These are phyloP conservation scores for Vanderwaltozyma yarrowii DNA, from an alignment of 805 yeast genomes.

Conservation along the genomic window DNA sequence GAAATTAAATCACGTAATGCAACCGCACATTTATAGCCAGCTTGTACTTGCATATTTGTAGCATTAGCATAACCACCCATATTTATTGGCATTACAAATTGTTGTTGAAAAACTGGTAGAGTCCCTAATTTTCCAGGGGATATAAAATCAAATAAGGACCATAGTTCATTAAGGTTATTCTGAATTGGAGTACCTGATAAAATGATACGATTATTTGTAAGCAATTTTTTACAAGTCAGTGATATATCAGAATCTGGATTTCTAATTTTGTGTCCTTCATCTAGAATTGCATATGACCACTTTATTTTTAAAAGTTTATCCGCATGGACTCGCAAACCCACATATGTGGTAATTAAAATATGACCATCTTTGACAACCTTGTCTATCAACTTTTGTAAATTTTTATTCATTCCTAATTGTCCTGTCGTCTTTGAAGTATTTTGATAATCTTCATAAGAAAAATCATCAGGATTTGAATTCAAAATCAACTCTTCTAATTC, in stretches of 20 bases:
- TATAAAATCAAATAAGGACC: slow-evolving; percentile 93
- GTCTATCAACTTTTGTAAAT: slow-evolving; percentile 30
- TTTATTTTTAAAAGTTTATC: slow-evolving; percentile 48
- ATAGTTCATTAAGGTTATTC: slow-evolving; percentile 79
- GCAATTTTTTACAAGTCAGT: slow-evolving; percentile 70
- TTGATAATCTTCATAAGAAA: slow-evolving; percentile 33
- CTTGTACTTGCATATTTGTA: slow-evolving; percentile 87
- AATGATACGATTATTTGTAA: slow-evolving; percentile 77
- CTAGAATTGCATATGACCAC: slow-evolving; percentile 89
- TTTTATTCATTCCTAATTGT: slow-evolving; percentile 22
- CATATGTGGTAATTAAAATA: slow-evolving; percentile 84
- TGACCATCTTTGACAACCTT: slow-evolving; percentile 62
- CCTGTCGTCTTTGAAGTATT: slow-evolving; percentile 21
- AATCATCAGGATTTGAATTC: slow-evolving; percentile 30
- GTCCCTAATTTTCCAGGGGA: slow-evolving; percentile 95
- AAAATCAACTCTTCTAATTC: slow-evolving; percentile 41
- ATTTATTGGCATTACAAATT: slow-evolving; percentile 86
- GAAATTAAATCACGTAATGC: slow-evolving; percentile 78
- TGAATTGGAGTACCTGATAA: slow-evolving; percentile 96
- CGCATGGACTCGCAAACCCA: slow-evolving; percentile 65
- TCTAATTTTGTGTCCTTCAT: slow-evolving; percentile 94
- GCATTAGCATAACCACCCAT: slow-evolving; percentile 99
- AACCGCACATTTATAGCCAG: slow-evolving; percentile 94
- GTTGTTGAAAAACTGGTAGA: slow-evolving; percentile 85
- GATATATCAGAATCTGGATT: slow-evolving; percentile 90